Conservation (phyloP, 2,329 filamentous ascomycete species). For the Neonectria sp. region DNA sequence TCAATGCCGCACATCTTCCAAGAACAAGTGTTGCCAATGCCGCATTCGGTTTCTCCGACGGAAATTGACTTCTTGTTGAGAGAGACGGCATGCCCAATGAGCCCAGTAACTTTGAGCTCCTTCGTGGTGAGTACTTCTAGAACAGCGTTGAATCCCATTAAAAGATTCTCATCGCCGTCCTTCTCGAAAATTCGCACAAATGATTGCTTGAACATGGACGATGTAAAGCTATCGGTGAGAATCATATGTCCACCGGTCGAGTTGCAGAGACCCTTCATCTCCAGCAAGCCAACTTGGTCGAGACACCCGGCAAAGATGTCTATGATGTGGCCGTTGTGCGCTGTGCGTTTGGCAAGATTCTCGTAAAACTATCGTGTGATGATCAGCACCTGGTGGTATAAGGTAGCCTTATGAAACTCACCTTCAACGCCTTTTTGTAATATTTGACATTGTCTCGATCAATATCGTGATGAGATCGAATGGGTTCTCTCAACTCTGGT, state of each 20-base stretch:
- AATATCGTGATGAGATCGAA: slow-evolving; percentile 98
- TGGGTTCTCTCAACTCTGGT: slow-evolving; percentile 94
- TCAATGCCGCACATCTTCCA: slow-evolving; percentile 99
- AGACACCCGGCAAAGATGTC: slow-evolving; percentile 98
- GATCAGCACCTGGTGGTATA: slow-evolving; percentile 44
- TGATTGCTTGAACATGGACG: slow-evolving; percentile 99
- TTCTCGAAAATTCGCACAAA: slow-evolving; percentile 98
- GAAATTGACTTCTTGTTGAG: slow-evolving; percentile 98
- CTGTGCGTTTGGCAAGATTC: slow-evolving; percentile 90
- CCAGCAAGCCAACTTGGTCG: slow-evolving; percentile 95
- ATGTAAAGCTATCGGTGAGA: slow-evolving; percentile 97
- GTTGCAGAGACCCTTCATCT: slow-evolving; percentile 98
- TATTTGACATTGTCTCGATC: slow-evolving; percentile 99
- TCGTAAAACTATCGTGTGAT: slow-evolving; percentile 83
- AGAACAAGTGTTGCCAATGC: slow-evolving; percentile 97
- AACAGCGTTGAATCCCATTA: slow-evolving; percentile 98
- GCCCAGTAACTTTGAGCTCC: slow-evolving; percentile 96
- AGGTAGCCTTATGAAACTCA: slow-evolving; percentile 54
- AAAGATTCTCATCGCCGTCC: slow-evolving; percentile 91
- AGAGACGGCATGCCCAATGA: slow-evolving; percentile 97
- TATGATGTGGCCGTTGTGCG: slow-evolving; percentile 97
- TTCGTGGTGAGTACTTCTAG: slow-evolving; percentile 97
- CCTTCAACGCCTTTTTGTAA: slow-evolving; percentile 98
- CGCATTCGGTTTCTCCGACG: slow-evolving; percentile 97
- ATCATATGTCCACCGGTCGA: slow-evolving; percentile 99